These are phyloP conservation scores for Ascochyta clinopodiicola DNA, from an alignment of 2,329 filamentous ascomycete species.

Conservation along the genomic window DNA sequence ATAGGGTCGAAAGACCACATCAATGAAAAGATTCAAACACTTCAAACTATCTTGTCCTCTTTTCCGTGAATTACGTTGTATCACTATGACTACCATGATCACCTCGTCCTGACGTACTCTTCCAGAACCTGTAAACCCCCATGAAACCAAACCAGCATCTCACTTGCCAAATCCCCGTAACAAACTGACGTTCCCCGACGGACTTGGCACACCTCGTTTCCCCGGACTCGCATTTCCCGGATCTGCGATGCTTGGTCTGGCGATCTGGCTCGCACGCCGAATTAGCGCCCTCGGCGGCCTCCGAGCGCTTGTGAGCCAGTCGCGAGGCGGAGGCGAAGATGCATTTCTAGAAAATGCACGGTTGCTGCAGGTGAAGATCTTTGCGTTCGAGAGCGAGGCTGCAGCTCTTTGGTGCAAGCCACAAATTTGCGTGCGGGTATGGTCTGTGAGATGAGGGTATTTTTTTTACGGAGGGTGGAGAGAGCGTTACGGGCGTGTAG, in stretches of 20 bases:
- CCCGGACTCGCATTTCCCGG: conserved; percentile 16
- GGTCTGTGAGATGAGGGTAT: background rate
- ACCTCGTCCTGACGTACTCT: background rate
- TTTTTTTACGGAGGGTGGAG: background rate
- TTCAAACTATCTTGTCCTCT: background rate
- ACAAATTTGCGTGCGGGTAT: background rate
- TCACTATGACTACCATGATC: background rate
- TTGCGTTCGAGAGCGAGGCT: conserved; percentile 12
- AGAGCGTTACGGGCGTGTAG: background rate
- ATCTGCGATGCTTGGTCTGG: conserved; percentile 11
- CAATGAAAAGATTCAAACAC: conserved; percentile 13
- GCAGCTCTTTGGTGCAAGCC: conserved; percentile 1
- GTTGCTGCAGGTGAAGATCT: background rate
- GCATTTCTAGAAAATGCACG: background rate
- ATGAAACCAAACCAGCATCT: background rate
- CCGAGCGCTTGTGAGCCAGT: background rate
- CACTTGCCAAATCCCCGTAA: background rate
- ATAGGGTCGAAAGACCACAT: conserved; percentile 14
- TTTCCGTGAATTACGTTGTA: background rate
- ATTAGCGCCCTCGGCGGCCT: conserved; percentile 14
- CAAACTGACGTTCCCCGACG: conserved; percentile 13
- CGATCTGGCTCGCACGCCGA: conserved; percentile 7
- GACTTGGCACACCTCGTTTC: conserved; percentile 13
- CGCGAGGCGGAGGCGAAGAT: background rate
- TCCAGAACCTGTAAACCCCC: background rate